Evolutionary conservation across 345 rosid species (phyloP).

Genomic region (Capsella bursapastoris): DNA sequence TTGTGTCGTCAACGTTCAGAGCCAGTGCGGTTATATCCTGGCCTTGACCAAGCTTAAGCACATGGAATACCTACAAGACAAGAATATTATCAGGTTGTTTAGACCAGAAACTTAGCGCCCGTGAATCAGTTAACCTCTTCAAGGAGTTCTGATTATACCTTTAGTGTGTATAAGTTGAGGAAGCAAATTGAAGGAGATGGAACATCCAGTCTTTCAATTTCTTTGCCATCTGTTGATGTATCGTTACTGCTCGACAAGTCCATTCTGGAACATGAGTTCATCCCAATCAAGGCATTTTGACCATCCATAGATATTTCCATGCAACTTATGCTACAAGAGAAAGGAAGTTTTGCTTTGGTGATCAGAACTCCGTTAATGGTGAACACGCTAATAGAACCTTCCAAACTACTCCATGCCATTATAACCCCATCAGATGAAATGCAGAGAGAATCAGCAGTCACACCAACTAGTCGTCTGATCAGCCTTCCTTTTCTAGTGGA

Average conservation of each 20-base stretch:
- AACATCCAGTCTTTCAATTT: conserved; percentile 56
- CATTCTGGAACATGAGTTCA: conserved; percentile 55
- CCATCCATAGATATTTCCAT: conserved; percentile 88
- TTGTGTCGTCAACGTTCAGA: conserved; percentile 78
- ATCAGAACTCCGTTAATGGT: conserved; percentile 75
- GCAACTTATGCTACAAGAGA: conserved; percentile 70
- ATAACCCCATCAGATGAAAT: conserved; percentile 84
- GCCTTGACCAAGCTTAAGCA: conserved; percentile 64
- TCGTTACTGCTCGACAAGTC: conserved; percentile 36
- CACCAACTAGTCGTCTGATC: conserved; percentile 78
- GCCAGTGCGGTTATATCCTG: conserved; percentile 90
- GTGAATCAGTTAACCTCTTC: neutral
- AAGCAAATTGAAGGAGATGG: conserved; percentile 82
- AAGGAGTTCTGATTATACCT: conserved; percentile 52
- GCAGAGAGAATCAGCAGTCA: conserved; percentile 78
- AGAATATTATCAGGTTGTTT: conserved; percentile 12
- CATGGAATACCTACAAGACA: conserved; percentile 75
- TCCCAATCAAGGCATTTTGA: conserved; percentile 69
- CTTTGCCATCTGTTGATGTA: conserved; percentile 48
- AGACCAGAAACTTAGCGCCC: neutral
- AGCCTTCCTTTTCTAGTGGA: conserved; percentile 85
- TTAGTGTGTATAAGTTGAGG: conserved; percentile 72
- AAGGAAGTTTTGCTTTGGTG: conserved; percentile 70
- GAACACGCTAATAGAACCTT: conserved; percentile 66
- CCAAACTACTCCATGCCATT: conserved; percentile 73